phyloP scores from a whole-genome alignment of 1,284 basidiomycete species.

The Hortiboletus rubellus region DNA sequence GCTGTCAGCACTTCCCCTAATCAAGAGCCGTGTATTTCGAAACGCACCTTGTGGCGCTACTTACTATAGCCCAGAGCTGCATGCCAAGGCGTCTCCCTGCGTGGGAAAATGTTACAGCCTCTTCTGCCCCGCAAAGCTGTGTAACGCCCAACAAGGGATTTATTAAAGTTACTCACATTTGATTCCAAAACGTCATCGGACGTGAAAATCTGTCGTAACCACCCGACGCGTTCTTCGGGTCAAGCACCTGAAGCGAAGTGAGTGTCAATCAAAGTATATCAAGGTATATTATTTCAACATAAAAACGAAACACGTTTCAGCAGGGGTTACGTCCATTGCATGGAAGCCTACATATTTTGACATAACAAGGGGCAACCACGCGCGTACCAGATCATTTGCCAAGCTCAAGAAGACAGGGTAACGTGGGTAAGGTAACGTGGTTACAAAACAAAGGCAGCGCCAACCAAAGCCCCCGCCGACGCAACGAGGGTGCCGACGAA shows the following conservation, averaged over 20 bases:
- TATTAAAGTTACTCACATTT: too few relatives aligned
- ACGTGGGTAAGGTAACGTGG: neutral
- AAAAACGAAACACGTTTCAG: neutral
- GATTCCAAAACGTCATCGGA: too few relatives aligned
- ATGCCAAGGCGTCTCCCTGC: too few relatives aligned
- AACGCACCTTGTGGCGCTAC: too few relatives aligned
- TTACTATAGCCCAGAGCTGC: too few relatives aligned
- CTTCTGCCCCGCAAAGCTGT: too few relatives aligned
- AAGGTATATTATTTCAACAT: neutral
- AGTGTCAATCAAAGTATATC: neutral
- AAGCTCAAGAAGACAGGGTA: neutral
- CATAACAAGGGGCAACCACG: neutral
- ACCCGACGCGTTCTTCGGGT: too few relatives aligned
- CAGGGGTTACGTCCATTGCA: neutral
- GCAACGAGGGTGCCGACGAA: conserved; percentile 27
- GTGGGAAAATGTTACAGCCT: too few relatives aligned
- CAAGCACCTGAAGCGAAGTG: neutral
- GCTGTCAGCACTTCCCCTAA: too few relatives aligned
- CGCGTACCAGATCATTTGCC: neutral
- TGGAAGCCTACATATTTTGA: neutral
- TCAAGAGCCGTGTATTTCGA: too few relatives aligned
- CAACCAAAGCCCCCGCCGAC: conserved; percentile 28
- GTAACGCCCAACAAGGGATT: too few relatives aligned
- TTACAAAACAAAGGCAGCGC: conserved; percentile 29
- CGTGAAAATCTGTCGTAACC: too few relatives aligned